Base-by-base conservation (phyloP, 2,329 filamentous ascomycete genomes). In the Helminthosporium solani region DNA sequence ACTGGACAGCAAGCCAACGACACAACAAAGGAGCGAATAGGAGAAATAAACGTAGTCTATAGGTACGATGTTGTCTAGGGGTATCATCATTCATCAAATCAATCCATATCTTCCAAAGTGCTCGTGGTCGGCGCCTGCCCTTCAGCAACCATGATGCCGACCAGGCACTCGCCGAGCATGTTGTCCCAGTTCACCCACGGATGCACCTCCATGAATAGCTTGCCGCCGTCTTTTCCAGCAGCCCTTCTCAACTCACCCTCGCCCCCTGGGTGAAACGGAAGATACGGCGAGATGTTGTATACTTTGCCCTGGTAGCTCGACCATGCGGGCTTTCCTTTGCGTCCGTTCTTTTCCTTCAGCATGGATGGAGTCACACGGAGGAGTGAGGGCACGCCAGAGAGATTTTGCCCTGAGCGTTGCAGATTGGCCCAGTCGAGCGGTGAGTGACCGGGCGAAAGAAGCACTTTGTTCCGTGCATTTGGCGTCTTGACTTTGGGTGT, bases 371-470 rank as follows among this genome's bases (percentile, higher is more conserved):
- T 88, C 28, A 99, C 90, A 36, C 87, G 84, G 33, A 88, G 73
- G 54, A 54, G 80, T 58, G 50, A 87, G 54, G 72, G 62, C 0
- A 83, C 75, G 15, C 74, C 75, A 7, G 73, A 68, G 1, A 78
- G 58, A 44, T 76, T 76, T 40, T 61, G 60, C 31, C 82, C 82
- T n/a, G 87, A 85, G 20, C 90, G 81, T 52, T 90, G 85, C 1
- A 96, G 80, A 5, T 86, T 84, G 11, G 94, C 94, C 94, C 94
- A 99, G 79, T 99, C 94, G 11, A 99, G 83, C 0, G 94, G 92
- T 2, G 90, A 96, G 75, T 92, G 91, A 25, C 94, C 92, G 0
- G 94, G 94, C n/a, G 84, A 81, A 3, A 99, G 82, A 7, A 86
- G 78, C 3, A 96, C 88, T 63, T 92, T 88, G 68, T 80, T 73